Evolutionary conservation across 305 asterid genomes (phyloP).

Genomic region (Fraxinus baroniana): DNA sequence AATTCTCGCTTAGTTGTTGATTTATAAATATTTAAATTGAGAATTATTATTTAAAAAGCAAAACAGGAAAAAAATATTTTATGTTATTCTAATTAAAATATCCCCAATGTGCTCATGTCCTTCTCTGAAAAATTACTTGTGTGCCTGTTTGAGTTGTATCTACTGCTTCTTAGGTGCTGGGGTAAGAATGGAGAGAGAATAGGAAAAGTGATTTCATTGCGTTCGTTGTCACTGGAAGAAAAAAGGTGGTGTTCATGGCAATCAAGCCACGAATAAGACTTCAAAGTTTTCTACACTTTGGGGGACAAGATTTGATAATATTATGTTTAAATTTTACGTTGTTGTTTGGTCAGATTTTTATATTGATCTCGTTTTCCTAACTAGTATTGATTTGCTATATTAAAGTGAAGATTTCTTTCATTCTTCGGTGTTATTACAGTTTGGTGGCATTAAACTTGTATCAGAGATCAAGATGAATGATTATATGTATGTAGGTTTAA

Average conservation of each 20-base stretch:
- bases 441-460: constrained; percentile 1
- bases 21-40: background rate
- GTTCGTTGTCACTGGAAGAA: constrained; percentile 11
- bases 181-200: background rate
- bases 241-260: background rate
- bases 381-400: background rate
- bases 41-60: background rate
- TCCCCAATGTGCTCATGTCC: background rate
- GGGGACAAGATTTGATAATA: background rate
- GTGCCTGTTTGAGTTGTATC: background rate
- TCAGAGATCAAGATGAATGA: constrained; percentile 20
- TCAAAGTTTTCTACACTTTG: background rate
- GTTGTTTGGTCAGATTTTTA: background rate
- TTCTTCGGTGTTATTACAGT: background rate
- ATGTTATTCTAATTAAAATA: background rate
- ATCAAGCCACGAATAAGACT: background rate
- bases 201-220: background rate
- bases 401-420: background rate
- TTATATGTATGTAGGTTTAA: constrained; percentile 3
- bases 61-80: background rate
- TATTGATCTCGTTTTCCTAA: background rate
- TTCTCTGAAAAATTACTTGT: background rate
- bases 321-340: background rate
- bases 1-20: background rate
- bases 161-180: background rate